These are phyloP conservation scores for Clonostachys byssicola DNA, from an alignment of 2,329 filamentous ascomycete genomes.

Conservation along the genomic window DNA sequence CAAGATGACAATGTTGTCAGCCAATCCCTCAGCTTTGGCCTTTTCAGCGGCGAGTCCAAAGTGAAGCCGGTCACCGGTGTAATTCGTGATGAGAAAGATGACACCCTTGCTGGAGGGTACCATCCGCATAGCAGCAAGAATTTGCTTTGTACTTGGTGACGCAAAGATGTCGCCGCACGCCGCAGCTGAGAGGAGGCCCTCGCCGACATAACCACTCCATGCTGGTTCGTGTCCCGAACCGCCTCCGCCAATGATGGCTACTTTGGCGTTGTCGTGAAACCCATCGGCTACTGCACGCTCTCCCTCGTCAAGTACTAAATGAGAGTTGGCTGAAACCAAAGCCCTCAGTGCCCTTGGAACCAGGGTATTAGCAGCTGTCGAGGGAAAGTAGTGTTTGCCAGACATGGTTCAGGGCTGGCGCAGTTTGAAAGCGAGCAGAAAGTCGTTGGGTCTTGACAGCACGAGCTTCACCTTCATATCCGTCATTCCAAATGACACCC, in stretches of 20 bases:
- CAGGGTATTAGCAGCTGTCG: constrained; percentile 12
- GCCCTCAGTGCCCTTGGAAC: constrained; percentile 13
- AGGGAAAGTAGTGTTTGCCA: constrained; percentile 10
- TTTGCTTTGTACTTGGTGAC: constrained; percentile 67
- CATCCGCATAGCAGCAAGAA: constrained; percentile 59
- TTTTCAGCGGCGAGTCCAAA: constrained; percentile 74
- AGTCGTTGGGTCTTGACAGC: too few species aligned
- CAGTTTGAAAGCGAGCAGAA: too few species aligned
- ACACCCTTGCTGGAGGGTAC: constrained; percentile 59
- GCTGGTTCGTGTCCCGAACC: constrained; percentile 72
- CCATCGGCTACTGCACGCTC: constrained; percentile 34
- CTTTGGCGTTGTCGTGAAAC: constrained; percentile 11
- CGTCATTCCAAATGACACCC: too few species aligned
- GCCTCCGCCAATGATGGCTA: constrained; percentile 47
- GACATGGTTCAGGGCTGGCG: constrained; percentile 3
- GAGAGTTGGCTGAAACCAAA: constrained; percentile 12
- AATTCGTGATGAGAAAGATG: constrained; percentile 71
- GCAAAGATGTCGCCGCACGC: constrained; percentile 75
- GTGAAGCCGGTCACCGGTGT: constrained; percentile 68
- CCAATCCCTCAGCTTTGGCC: constrained; percentile 53
- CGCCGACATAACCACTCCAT: constrained; percentile 68
- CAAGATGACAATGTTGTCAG: constrained; percentile 59
- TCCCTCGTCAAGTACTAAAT: constrained; percentile 34
- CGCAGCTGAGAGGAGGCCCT: constrained; percentile 62
- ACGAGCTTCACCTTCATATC: too few species aligned